A percentile compares a stretch with the other conserved stretches of the same genome.
These are phyloP conservation scores for Xerocomus potaroensis DNA, from an alignment of 768 basidiomycete species.

Conservation along the genomic window DNA sequence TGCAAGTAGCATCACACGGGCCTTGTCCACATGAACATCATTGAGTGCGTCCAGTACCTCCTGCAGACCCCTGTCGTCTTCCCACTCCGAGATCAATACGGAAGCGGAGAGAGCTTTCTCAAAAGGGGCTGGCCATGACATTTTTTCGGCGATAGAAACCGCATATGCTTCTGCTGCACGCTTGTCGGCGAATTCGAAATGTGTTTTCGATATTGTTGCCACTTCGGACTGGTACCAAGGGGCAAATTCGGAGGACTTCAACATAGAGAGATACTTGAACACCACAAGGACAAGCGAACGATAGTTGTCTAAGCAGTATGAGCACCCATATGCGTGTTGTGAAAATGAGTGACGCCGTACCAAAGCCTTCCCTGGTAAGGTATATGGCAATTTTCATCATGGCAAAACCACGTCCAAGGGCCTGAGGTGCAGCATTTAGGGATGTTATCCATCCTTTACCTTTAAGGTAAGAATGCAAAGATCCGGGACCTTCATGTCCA, in stretches of 20 bases:
- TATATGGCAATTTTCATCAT: conserved; percentile 83
- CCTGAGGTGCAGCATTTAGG: conserved; percentile 65
- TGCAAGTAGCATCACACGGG: conserved; percentile 77
- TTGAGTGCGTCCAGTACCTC: conserved; percentile 64
- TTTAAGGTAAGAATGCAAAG: conserved; percentile 87
- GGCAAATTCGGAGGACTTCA: conserved; percentile 57
- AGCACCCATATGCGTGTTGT: not conserved
- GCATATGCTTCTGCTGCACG: conserved; percentile 76
- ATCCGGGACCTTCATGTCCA: conserved; percentile 92
- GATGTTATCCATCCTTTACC: conserved; percentile 80
- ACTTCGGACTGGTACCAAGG: conserved; percentile 75
- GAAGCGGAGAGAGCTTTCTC: conserved; percentile 72
- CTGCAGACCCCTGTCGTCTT: conserved; percentile 41
- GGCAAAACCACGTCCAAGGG: conserved; percentile 77
- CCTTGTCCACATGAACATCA: conserved; percentile 50
- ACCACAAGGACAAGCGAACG: conserved; percentile 60
- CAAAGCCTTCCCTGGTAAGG: conserved; percentile 81
- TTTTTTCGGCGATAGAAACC: conserved; percentile 64
- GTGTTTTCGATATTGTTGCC: conserved; percentile 61
- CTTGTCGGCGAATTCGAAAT: conserved; percentile 88
- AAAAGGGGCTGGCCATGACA: conserved; percentile 79
- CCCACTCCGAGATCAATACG: conserved; percentile 71
- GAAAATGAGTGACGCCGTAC: conserved; percentile 40
- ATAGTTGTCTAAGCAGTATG: conserved; percentile 52
- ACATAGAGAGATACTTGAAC: conserved; percentile 76